Evolutionary conservation across 1,284 basidiomycete genomes (phyloP).

Genomic region (Pulveroboletus sp.): DNA sequence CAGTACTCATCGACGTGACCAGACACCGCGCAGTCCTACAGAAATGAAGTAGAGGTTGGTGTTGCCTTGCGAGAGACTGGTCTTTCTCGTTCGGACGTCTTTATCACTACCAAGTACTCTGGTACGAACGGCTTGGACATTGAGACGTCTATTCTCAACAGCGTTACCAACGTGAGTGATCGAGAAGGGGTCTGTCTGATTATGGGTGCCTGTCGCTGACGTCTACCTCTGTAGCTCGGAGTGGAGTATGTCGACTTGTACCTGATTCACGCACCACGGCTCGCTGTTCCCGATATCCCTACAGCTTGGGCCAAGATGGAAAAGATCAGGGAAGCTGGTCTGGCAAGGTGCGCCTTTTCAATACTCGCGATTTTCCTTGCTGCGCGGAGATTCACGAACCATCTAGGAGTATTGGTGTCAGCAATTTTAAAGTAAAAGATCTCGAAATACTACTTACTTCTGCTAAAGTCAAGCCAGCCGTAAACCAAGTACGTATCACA

Average conservation of each 20-base stretch:
- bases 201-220: not conserved
- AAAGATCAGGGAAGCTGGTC: conserved; percentile 53
- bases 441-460: conserved; percentile 56
- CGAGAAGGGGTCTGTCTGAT: not conserved
- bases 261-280: conserved; percentile 59
- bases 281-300: conserved; percentile 53
- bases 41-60: conserved; percentile 53
- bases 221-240: conserved; percentile 48
- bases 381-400: not conserved
- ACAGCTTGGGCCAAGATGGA: conserved; percentile 66
- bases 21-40: conserved; percentile 54
- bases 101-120: conserved; percentile 62
- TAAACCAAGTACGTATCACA: conserved; percentile 60
- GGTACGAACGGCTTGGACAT: conserved; percentile 54
- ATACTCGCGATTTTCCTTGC: not conserved
- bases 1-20: too few species aligned
- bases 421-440: conserved; percentile 63
- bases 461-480: conserved; percentile 62
- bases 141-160: conserved; percentile 54
- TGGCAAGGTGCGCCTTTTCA: conserved; percentile 48
- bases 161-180: conserved; percentile 53
- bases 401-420: conserved; percentile 71
- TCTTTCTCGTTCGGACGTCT: conserved; percentile 45
- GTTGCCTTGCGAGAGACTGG: conserved; percentile 50
- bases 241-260: conserved; percentile 72